A percentile compares a stretch with the other conserved stretches of the same genome.
Conservation (phyloP, 2,329 filamentous ascomycete genomes). For the Aureobasidium lini region DNA sequence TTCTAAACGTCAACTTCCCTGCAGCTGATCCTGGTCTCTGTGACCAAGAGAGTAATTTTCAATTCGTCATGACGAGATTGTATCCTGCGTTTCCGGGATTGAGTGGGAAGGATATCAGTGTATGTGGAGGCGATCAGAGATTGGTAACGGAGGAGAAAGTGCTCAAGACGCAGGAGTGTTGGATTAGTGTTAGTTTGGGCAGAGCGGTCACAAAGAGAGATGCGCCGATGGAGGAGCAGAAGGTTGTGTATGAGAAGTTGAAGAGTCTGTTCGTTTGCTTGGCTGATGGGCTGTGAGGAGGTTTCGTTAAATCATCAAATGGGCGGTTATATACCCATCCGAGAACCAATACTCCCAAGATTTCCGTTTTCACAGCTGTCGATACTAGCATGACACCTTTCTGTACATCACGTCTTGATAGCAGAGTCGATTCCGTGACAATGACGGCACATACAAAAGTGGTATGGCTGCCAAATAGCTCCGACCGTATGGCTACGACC, state of each 20-base stretch:
- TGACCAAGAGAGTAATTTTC: constrained; percentile 46
- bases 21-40: constrained; percentile 44
- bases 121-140: constrained; percentile 43
- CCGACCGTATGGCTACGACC: no score
- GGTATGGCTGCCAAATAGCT: no score
- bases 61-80: constrained; percentile 58
- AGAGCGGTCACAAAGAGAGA: constrained; percentile 55
- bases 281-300: constrained; percentile 17
- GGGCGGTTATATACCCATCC: no score
- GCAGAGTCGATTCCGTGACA: no score
- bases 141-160: constrained; percentile 55
- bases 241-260: constrained; percentile 45
- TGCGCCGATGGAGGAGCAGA: constrained; percentile 45
- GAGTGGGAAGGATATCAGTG: constrained; percentile 44
- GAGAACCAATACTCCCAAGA: no score
- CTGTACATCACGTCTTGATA: no score
- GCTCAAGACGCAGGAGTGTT: constrained; percentile 46
- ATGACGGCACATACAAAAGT: no score
- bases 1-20: constrained; percentile 65
- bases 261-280: constrained; percentile 42
- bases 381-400: no score
- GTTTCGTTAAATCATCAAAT: no score
- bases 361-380: no score
- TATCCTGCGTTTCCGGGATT: constrained; percentile 35
- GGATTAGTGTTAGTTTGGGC: constrained; percentile 56